These are phyloP conservation scores for Rauvolfia tetraphylla DNA, from an alignment of 257 asterid species.

Conservation along the genomic window DNA sequence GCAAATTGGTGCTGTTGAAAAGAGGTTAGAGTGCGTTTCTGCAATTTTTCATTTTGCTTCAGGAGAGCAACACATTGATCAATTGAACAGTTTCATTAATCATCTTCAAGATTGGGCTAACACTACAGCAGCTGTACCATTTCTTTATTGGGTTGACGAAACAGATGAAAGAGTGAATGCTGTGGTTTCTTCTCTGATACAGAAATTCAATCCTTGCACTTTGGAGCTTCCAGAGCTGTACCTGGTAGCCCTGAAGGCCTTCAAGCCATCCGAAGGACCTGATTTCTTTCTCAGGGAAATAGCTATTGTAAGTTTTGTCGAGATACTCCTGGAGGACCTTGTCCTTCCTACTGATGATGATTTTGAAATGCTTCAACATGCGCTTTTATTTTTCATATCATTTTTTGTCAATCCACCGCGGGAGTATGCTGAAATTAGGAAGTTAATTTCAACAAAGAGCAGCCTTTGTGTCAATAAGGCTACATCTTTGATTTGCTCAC, in stretches of 20 bases:
- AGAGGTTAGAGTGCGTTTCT: neutral
- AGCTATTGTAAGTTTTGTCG: neutral
- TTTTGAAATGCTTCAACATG: neutral
- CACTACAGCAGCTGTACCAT: neutral
- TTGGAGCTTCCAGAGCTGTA: neutral
- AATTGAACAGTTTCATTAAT: neutral
- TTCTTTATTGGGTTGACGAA: neutral
- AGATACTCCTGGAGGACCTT: neutral
- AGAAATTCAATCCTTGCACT: neutral
- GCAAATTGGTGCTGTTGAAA: neutral
- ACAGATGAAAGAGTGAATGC: neutral
- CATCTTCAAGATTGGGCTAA: neutral
- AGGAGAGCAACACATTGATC: neutral
- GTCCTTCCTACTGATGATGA: neutral
- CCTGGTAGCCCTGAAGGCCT: neutral
- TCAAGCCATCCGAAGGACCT: neutral
- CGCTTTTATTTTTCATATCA: neutral
- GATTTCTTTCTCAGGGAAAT: neutral
- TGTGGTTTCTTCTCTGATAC: neutral
- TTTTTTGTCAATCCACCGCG: neutral
- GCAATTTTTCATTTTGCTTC: neutral
- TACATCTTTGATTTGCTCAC: neutral
- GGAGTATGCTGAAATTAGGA: neutral
- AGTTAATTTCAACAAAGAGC: neutral
- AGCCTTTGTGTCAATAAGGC: neutral